These are phyloP conservation scores for Dictyostelium brefeldianum DNA, from an alignment of 78 protist species.

Conservation along the genomic window DNA sequence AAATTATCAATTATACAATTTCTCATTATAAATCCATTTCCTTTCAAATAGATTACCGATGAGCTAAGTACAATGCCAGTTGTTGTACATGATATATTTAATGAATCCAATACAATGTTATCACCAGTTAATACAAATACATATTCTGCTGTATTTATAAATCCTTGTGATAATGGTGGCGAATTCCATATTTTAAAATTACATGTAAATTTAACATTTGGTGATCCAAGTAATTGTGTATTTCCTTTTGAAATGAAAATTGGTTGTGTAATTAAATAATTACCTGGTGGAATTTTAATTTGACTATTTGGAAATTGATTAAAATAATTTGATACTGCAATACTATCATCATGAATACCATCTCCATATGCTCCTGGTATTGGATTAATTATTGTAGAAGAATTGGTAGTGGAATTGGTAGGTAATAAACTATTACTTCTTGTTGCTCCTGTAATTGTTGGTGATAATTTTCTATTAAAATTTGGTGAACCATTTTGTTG, in stretches of 20 bases:
- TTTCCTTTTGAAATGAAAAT: conserved; percentile 6
- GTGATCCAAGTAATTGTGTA: conserved; percentile 21
- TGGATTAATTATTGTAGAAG: background rate
- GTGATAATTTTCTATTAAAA: background rate
- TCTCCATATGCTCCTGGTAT: conserved; percentile 78
- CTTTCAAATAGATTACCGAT: conserved; percentile 9
- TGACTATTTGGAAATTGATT: background rate
- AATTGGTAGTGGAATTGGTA: background rate
- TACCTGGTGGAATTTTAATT: conserved; percentile 71
- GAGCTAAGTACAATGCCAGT: background rate
- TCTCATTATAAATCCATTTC: conserved; percentile 35
- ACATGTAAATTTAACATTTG: conserved; percentile 21
- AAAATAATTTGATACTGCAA: conserved; percentile 33
- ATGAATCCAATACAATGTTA: conserved; percentile 34
- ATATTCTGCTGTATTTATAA: conserved; percentile 26
- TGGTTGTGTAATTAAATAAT: conserved; percentile 31
- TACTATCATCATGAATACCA: conserved; percentile 72
- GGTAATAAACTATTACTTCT: background rate
- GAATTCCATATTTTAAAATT: conserved; percentile 20
- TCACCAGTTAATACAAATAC: conserved; percentile 26
- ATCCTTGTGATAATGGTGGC: conserved; percentile 6
- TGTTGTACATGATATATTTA: conserved; percentile 3
- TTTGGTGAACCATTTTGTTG: background rate
- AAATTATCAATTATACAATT: conserved; percentile 64
- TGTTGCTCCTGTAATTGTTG: background rate